phyloP scores from a whole-genome alignment of 2,329 filamentous ascomycete genomes.

The Fonsecaea nubica region DNA sequence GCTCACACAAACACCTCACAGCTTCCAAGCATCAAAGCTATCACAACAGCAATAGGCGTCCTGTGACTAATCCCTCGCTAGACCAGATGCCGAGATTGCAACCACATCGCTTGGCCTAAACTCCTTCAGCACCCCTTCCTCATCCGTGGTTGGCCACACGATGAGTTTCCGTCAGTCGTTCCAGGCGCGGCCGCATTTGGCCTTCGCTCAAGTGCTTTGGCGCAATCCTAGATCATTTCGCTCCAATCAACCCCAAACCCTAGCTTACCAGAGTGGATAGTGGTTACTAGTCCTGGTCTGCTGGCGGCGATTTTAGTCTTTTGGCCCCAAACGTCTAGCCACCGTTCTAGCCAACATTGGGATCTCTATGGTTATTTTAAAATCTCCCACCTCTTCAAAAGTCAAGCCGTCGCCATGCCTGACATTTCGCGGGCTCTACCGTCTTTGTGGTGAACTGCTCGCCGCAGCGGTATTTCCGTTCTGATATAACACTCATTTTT shows the following conservation, averaged over 20 bases:
- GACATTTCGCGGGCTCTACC: not conserved
- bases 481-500: not conserved
- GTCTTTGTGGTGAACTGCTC: not conserved
- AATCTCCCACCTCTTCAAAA: not conserved
- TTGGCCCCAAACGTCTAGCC: conserved; percentile 3
- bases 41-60: not conserved
- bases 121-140: not conserved
- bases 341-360: not conserved
- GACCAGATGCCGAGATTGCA: not conserved
- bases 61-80: not conserved
- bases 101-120: not conserved
- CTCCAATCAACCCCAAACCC: not conserved
- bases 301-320: conserved; percentile 16
- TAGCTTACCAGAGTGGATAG: not conserved
- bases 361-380: not conserved
- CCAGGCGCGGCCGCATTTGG: not conserved
- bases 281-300: not conserved
- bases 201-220: not conserved
- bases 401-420: not conserved
- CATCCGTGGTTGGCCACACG: not conserved
- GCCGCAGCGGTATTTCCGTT: not conserved
- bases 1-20: not conserved
- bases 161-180: conserved; percentile 3
- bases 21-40: not conserved
- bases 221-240: not conserved